phyloP scores from a whole-genome alignment of 805 yeast species.

The Candida nanaspora region DNA sequence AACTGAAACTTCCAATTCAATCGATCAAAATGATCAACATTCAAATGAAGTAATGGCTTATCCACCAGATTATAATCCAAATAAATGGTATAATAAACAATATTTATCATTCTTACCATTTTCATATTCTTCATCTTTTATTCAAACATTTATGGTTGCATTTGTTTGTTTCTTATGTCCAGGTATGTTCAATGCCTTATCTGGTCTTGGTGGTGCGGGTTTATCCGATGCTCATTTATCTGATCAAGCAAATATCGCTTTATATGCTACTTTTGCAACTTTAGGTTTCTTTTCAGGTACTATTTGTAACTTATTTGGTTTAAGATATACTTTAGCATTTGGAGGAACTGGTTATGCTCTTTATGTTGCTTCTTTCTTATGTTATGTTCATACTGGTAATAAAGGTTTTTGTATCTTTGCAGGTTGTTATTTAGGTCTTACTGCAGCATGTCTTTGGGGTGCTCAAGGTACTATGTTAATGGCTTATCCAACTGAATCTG shows the following conservation, averaged over 20 bases:
- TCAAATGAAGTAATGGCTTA: too few relatives aligned
- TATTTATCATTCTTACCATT: slow-evolving; percentile 23
- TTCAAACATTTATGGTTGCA: slow-evolving; percentile 38
- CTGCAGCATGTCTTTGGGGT: slow-evolving; percentile 52
- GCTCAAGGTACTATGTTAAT: slow-evolving; percentile 52
- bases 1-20: neutral
- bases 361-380: slow-evolving; percentile 44
- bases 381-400: slow-evolving; percentile 38
- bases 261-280: slow-evolving; percentile 49
- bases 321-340: slow-evolving; percentile 34
- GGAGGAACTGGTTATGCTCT: slow-evolving; percentile 52
- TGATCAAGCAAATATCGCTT: slow-evolving; percentile 44
- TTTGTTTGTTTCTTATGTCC: slow-evolving; percentile 43
- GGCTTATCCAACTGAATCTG: slow-evolving; percentile 48
- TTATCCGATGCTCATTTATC: slow-evolving; percentile 30
- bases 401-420: slow-evolving; percentile 47
- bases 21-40: neutral
- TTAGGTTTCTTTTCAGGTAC: slow-evolving; percentile 53
- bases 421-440: slow-evolving; percentile 43
- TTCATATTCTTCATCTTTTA: slow-evolving; percentile 31
- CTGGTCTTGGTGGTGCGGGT: slow-evolving; percentile 44
- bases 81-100: slow-evolving; percentile 33
- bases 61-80: neutral
- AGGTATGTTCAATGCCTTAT: slow-evolving; percentile 44
- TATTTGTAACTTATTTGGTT: slow-evolving; percentile 43